Base-by-base conservation (phyloP, 257 asterid genomes). In the Primulina tabacum region DNA sequence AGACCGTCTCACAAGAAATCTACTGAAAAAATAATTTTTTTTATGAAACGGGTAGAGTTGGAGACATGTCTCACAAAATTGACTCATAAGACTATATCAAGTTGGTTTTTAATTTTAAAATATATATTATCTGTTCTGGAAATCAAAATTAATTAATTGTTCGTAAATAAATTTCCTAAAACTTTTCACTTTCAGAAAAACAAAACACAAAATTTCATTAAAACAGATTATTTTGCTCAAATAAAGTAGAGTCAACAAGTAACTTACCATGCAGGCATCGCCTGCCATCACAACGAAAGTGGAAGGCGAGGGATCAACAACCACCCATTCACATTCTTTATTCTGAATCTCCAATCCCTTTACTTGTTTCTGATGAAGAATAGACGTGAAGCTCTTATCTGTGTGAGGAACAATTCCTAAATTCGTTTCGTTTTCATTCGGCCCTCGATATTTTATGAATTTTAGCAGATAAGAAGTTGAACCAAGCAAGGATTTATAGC, bases 241-340 rank as follows among this genome's bases (percentile, higher is more conserved):
- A 40, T 4, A 8, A 35, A 40, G 10, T 40, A 2, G 53, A 43
- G 53, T 43, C 11, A 12, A 43, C 2, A 43, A 20, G 6, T 43
- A 11, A 24, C 3, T 16, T 69, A 82, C 89, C 89, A 75, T 81
- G 20, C 68, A 77, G 26, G 78, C 85, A 32, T 84, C 87, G 16
- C 89, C 89, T 1, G 81, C 86, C 85, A 82, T 82, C 55, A 82
- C 78, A 24, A 82, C 11, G 71, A 81, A 81, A 21, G 80, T 65
- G 5, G 80, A 73, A 6, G 83, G 89, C 11, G 80, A 72, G 20
- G 82, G 81, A 29, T 81, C 80, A 0, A 82, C 71, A 17, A 0
- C n/a, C 6, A 84, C 43, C 89, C 89, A 84, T 32, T 67, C 66
- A 17, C 78, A 80, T n/a, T 52, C 50, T 32, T 73, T 81, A 0